Evolutionary conservation across 768 basidiomycete species (phyloP), one percentile per base, ranked within the genome.

Genomic region (Lactarius quietus): DNA sequence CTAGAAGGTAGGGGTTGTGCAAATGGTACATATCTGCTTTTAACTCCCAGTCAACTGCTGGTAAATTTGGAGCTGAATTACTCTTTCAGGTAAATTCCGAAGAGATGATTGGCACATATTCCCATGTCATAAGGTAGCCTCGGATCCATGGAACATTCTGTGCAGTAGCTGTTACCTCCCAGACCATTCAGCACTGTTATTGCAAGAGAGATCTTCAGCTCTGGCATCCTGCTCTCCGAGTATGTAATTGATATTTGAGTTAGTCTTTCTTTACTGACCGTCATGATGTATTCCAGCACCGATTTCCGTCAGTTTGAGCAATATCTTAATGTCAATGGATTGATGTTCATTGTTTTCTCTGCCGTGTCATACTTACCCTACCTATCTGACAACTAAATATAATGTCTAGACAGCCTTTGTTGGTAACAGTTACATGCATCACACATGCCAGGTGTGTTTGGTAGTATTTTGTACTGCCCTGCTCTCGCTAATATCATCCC

Each of bases 51-150:
- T 43, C 57, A 89, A 95, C 92, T 67, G 93, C 93, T 43, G 95
- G 95, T 0, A 87, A 88, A 86, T 86, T 85, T 6, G 95, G 96
- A 0, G 90, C 87, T 31, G 94, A 95, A 70, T 77, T 98, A 10
- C 83, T 98, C 18, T 98, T 98, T 80, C 96, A 98, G 79, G 96
- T 95, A 0, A 98, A 95, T 0, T 93, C 91, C 6, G 86, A 93
- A 71, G 85, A 97, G 75, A 97, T 98, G 95, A 91, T 97, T 6
- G 82, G 89, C 56, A 94, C 93, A 0, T 95, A 95, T 72, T 85
- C 91, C 0, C 83, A 87, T 70, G 92, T 92, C 0, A 93, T 94
- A 3, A 81, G 89, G 90, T 86, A 65, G 54, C 73, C 67, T 36
- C 53, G 28, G 36, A 51, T 60, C 43, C 3, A 8, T 26, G 3